Evolutionary conservation across 2,329 filamentous ascomycete genomes (phyloP), one percentile per base, ranked within the genome.

Genomic region (Pseudogymnoascus sp.): DNA sequence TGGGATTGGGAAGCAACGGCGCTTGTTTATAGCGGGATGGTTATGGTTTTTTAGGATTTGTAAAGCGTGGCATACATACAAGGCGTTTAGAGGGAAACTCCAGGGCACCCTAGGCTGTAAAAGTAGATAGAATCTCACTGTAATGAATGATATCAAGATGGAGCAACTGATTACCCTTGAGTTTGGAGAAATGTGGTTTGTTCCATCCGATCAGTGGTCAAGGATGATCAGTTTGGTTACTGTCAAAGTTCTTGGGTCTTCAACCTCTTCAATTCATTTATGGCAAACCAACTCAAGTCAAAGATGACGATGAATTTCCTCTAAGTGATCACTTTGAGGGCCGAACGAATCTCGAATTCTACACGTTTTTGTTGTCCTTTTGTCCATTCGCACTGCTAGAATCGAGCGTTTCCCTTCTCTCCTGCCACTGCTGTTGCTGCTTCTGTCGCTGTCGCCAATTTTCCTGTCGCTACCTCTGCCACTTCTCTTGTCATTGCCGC

Each of bases 81-180:
- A 56, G 50, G 50, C 50, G 50, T 56, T 56, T 12, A 35, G 28
- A 56, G 50, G 50, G 50, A 56, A 33, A 56, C 50, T 18, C 50
- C 28, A 56, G 28, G 50, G 28, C 50, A 28, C 28, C 10, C 50
- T 56, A 33, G 50, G 50, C n/a, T 56, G 50, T 56, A 56, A 56
- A 56, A 56, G 50, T 56, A 56, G 35, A 56, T 35, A 56, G 28
- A 56, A 56, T 56, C 50, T 56, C 50, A 56, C 14, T 56, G 50
- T 56, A 56, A 56, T 56, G 50, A 56, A 56, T 35, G 28, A 33
- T 56, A 56, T 56, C 50, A 56, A 56, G 50, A 56, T 56, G 50
- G 28, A 56, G 3, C 28, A 56, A 2, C 3, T 56, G n/a, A 18
- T 21, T 56, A 35, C 28, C 8, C 47, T 11, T 31, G 6, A 5